Evolutionary conservation across 345 rosid genomes (phyloP), one percentile per base, ranked within the genome.

Genomic region (Eucalyptus globulus): DNA sequence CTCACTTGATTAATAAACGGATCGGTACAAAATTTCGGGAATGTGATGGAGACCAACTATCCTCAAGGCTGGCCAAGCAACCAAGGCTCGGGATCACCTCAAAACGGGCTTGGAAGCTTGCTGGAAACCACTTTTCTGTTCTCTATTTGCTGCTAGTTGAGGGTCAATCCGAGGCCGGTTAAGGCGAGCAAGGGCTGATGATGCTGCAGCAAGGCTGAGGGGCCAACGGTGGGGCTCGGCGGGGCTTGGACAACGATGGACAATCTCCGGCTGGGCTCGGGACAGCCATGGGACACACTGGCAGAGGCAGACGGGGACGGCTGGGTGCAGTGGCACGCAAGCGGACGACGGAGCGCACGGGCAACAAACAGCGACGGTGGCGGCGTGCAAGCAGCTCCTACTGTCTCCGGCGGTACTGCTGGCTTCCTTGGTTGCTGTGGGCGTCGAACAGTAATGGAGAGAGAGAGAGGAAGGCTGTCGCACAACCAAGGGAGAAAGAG

Each of bases 21-120:
- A 7, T 50, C 6, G 0, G 1, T 50, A 1, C 19, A 3, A 50
- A 50, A 50, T 0, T 3, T 50, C 53, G 3, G 0, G 53, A 50
- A 50, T 0, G 1, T 1, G 17, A 50, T 6, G 17, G 17, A 1
- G 17, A 50, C 53, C 7, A 0, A 50, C 53, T 50, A 14, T 50
- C 51, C 17, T 14, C 16, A 49, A 14, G 51, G 51, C 3, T 0
- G 0, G 51, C 51, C 17, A 14, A 49, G 51, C 51, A 49, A 49
- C 6, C 7, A 1, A 49, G 51, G 6, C 17, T 49, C 1, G 0
- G 3, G 51, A 14, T 5, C 17, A 49, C 17, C 51, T 49, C 51
- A 49, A 49, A 49, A 49, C 1, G 3, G 3, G 17, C 51, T 14
- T 49, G 1, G 7, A 49, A 49, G 16, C 51, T 49, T 49, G 51